Percentiles rank a stretch among this genome's conserved stretches.
Conservation (phyloP, 768 basidiomycete species). For the Naganishia randhawae region DNA sequence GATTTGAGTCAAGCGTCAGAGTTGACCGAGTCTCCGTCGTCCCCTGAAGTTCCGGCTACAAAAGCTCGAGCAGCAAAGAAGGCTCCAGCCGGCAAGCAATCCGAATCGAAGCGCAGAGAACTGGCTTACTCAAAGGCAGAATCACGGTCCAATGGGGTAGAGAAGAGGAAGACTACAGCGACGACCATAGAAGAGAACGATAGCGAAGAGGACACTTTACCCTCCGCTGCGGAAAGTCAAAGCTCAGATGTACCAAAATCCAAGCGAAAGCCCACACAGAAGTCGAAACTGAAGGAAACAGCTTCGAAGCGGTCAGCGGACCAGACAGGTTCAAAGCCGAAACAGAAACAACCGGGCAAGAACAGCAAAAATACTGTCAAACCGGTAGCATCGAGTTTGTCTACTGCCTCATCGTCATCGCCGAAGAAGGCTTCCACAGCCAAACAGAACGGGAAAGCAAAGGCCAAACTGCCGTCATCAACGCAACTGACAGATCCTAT, state of each 20-base stretch:
- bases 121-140: not conserved
- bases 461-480: not conserved
- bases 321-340: not conserved
- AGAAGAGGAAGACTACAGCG: not conserved
- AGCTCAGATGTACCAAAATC: not conserved
- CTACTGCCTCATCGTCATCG: not conserved
- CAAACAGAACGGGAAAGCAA: not conserved
- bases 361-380: not conserved
- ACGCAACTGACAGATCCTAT: not conserved
- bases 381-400: not conserved
- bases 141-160: not conserved
- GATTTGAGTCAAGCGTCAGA: conserved; percentile 3
- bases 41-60: not conserved
- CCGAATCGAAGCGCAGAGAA: not conserved
- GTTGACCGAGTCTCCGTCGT: not conserved
- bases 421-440: not conserved
- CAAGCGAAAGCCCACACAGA: not conserved
- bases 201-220: not conserved
- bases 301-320: not conserved
- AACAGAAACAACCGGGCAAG: not conserved
- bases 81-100: not conserved
- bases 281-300: not conserved
- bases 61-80: no score
- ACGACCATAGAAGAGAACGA: not conserved
- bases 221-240: not conserved